Base-by-base conservation (phyloP, 805 yeast species). In the Brettanomyces anomalus region DNA sequence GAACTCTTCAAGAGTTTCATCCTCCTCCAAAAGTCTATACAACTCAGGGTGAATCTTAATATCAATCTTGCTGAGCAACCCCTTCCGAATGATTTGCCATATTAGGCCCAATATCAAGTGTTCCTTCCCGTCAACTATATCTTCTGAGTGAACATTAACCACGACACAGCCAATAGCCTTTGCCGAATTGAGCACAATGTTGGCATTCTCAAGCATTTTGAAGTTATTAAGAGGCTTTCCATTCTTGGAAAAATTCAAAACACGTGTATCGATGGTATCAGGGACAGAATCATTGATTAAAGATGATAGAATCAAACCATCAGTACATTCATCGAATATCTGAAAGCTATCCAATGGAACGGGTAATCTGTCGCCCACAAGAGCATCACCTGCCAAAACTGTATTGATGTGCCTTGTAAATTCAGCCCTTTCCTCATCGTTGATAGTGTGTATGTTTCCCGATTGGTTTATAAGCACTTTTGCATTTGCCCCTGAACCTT, bases 141-240 rank as follows among this genome's bases (percentile, higher is more conserved):
- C 96, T 60, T 88, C 96, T 14, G 97, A 85, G 55, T 90, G 97
- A 40, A 93, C 97, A 59, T 93, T 93, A 41, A 93, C 97, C 40
- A 93, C 97, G 45, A 93, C 85, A 72, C 97, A 90, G 17, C 98
- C 98, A 66, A 93, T 93, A 42, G 97, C 98, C 68, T 93, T 93
- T 26, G 98, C 98, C 3, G 98, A 93, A 65, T 93, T 93, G 66
- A 93, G 86, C 33, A 93, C 97, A 51, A 93, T 89, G 66, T 93
- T 93, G 42, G 97, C 96, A 65, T 93, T 93, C 68, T 93, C 98
- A 51, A 85, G 77, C 80, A 94, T 90, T 50, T 89, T 93, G 72
- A 93, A 93, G 59, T 87, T 86, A 71, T 93, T 93, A 61, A 93
- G 74, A 15, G 75, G 65, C 65, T 86, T 89, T 16, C 41, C 41